phyloP scores from a whole-genome alignment of 2,329 filamentous ascomycete genomes.

The Fusarium albidum region DNA sequence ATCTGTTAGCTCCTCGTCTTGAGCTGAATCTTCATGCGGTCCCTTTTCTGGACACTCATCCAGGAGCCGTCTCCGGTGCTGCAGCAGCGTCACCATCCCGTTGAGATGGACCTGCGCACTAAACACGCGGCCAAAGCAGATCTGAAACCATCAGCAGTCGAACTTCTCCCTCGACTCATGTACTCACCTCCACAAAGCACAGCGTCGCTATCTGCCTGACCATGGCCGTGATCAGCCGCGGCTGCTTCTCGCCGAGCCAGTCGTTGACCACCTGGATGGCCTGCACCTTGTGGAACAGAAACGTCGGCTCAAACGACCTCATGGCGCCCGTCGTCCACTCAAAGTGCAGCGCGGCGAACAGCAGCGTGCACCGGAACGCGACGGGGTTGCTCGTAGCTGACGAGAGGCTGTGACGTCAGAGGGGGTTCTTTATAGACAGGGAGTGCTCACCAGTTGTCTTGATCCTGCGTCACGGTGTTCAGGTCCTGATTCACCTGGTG shows the following conservation, averaged over 20 bases:
- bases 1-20: neutral
- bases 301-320: neutral
- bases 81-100: neutral
- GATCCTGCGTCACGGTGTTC: neutral
- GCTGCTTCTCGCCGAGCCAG: neutral
- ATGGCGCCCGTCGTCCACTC: neutral
- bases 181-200: constrained; percentile 1
- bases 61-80: neutral
- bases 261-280: neutral
- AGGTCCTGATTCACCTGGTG: neutral
- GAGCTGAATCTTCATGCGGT: neutral
- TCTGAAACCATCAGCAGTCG: neutral
- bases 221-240: neutral
- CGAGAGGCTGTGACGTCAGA: neutral
- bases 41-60: too few relatives aligned
- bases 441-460: neutral
- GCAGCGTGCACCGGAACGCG: neutral
- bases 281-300: constrained; percentile 1
- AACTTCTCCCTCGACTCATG: too few relatives aligned
- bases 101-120: neutral
- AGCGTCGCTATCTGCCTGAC: neutral
- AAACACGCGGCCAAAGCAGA: neutral
- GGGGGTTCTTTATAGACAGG: neutral
- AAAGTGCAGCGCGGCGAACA: neutral
- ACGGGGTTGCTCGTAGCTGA: neutral